Conservation (phyloP, 2,329 filamentous ascomycete species). For the Trichocomaceae sp. region DNA sequence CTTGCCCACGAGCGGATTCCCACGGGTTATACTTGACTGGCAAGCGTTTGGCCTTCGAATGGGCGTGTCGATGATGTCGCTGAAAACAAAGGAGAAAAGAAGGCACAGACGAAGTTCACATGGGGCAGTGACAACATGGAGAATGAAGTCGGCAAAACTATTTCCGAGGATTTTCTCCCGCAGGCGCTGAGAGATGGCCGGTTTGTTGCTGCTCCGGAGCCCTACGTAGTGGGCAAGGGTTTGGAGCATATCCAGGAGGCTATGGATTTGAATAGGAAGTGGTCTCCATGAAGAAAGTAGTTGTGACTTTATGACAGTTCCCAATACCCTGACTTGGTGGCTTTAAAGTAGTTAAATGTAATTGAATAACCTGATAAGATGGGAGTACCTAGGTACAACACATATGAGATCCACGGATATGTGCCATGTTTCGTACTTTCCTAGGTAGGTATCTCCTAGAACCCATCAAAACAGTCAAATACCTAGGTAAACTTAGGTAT, state of each 20-base stretch:
- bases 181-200: slow-evolving; percentile 32
- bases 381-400: no score
- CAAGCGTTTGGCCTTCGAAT: slow-evolving; percentile 5
- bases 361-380: no score
- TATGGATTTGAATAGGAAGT: slow-evolving; percentile 31
- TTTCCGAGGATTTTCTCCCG: slow-evolving; percentile 29
- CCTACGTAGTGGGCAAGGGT: slow-evolving; percentile 37
- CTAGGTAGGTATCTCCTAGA: no score
- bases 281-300: slow-evolving; percentile 41
- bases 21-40: slow-evolving; percentile 2
- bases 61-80: slow-evolving; percentile 4
- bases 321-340: no score
- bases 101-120: slow-evolving; percentile 21
- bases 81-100: slow-evolving; percentile 7
- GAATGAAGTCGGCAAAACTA: slow-evolving; percentile 22
- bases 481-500: no score
- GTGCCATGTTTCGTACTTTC: no score
- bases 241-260: slow-evolving; percentile 40
- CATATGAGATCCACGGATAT: no score
- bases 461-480: no score
- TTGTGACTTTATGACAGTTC: slow-evolving; percentile 23
- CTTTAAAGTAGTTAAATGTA: no score
- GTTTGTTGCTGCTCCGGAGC: slow-evolving; percentile 36
- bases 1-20: slow-evolving; percentile 13
- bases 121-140: slow-evolving; percentile 21